Base-by-base conservation (phyloP, 176 grass and related monocot species). In the Calamus simplicifolius region DNA sequence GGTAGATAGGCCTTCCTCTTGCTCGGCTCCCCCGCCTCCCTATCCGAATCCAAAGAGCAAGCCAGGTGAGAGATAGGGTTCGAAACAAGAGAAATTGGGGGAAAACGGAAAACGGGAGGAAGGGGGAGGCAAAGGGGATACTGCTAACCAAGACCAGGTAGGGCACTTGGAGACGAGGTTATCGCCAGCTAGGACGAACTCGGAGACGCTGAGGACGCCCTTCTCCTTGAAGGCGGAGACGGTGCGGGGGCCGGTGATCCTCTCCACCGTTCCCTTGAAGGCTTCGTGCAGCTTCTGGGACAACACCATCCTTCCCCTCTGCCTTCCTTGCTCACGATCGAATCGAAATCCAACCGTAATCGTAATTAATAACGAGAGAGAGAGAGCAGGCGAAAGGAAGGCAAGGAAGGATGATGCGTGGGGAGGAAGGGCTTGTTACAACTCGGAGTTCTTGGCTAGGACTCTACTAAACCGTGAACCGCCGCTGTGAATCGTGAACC, bases 121-220 rank as follows among this genome's bases (percentile, higher is more conserved):
- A 6, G 0, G 10, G 31, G 2, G 10, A 6, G 10, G 10, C 6
- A 10, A 38, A 38, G 31, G 5, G 10, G 31, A 8, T 23, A 23
- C 5, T 38, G 18, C 91, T 19, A 57, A 97, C 93, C 87, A 97
- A 60, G 93, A 97, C 93, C 93, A 97, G 48, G 87, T 92, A 16
- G 93, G 93, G 84, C 78, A 97, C 77, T 97, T 97, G 78, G 93
- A 81, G 0, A 97, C 93, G 75, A 97, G 92, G 64, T 97, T 97
- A 57, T 97, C 92, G 52, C 92, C 92, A 66, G 92, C 92, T 69
- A 82, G 69, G 69, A 92, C 69, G 75, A 97, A 97, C 87, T 97
- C 93, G 57, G 81, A 51, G 66, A 88, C 84, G 75, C 81, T 85
- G 67, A 97, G 84, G 75, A 92, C 84, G 62, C 93, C 93, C 72